A percentile compares a stretch with the other conserved stretches of the same genome.
Conservation (phyloP, 2,329 filamentous ascomycete genomes). For the Aspergillus texensis region DNA sequence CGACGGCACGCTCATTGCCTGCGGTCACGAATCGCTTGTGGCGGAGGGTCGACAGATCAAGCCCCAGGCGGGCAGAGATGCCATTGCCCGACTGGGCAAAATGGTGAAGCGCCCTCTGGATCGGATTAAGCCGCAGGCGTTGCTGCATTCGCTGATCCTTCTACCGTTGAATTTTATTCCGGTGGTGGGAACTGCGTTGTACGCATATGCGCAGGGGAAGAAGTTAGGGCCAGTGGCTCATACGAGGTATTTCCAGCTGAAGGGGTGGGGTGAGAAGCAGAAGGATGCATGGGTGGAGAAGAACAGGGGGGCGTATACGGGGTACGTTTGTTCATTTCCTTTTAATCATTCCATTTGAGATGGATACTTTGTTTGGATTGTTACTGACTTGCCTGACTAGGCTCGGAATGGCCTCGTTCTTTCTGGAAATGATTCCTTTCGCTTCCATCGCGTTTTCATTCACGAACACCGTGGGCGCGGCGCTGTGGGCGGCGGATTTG, state of each 20-base stretch:
- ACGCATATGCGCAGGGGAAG: conserved; percentile 73
- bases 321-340: conserved; percentile 56
- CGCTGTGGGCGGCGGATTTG: conserved; percentile 90
- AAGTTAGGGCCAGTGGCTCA: conserved; percentile 58
- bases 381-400: conserved; percentile 27
- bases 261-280: conserved; percentile 72
- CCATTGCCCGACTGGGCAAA: conserved; percentile 60
- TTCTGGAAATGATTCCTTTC: conserved; percentile 83
- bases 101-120: conserved; percentile 57
- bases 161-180: conserved; percentile 92
- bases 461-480: conserved; percentile 89
- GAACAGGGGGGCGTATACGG: conserved; percentile 76
- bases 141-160: conserved; percentile 81
- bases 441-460: conserved; percentile 83
- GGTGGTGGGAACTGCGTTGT: conserved; percentile 79
- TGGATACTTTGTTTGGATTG: background rate
- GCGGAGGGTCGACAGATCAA: conserved; percentile 74
- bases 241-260: conserved; percentile 84
- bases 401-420: conserved; percentile 74
- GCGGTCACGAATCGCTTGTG: conserved; percentile 64
- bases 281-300: conserved; percentile 69
- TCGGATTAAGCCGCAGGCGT: conserved; percentile 55
- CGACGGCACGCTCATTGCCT: conserved; percentile 67
- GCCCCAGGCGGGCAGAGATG: conserved; percentile 48
- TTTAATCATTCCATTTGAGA: background rate